A percentile compares a stretch with the other conserved stretches of the same genome.
Conservation (phyloP, 139 green algal genomes). For the Coelastrella sp. region DNA sequence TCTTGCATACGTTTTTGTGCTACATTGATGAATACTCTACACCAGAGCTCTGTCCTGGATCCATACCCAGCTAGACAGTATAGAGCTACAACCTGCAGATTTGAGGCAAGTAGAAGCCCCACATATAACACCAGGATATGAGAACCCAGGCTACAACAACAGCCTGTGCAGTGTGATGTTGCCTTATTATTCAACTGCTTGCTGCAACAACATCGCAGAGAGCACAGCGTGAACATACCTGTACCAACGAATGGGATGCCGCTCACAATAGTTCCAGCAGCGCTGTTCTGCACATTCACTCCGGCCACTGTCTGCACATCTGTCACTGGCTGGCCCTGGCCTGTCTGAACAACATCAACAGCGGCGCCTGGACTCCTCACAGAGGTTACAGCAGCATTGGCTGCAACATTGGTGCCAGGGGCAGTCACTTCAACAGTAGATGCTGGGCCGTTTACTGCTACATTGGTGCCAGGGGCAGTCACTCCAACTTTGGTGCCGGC, state of each 20-base stretch:
- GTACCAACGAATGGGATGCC: slow-evolving; percentile 10
- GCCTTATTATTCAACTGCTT: too few species aligned
- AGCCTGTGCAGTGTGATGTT: too few species aligned
- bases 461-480: not conserved
- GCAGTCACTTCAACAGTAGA: not conserved
- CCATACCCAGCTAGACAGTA: too few species aligned
- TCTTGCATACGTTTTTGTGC: too few species aligned
- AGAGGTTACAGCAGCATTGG: not conserved
- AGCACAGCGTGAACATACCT: not conserved
- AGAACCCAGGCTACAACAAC: too few species aligned
- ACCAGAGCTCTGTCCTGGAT: too few species aligned
- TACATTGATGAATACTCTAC: too few species aligned
- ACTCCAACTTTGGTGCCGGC: not conserved
- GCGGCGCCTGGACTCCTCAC: not conserved
- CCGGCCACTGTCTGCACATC: not conserved
- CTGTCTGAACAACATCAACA: not conserved
- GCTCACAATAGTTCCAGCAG: not conserved
- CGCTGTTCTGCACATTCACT: not conserved
- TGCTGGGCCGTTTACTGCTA: not conserved
- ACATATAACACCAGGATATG: too few species aligned
- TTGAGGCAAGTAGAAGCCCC: too few species aligned
- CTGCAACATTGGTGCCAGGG: not conserved
- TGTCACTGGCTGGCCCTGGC: not conserved
- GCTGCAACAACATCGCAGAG: too few species aligned
- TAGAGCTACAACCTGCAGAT: too few species aligned